These are phyloP conservation scores for Botryobasidium botryosum DNA, from an alignment of 768 basidiomycete species.

Conservation along the genomic window DNA sequence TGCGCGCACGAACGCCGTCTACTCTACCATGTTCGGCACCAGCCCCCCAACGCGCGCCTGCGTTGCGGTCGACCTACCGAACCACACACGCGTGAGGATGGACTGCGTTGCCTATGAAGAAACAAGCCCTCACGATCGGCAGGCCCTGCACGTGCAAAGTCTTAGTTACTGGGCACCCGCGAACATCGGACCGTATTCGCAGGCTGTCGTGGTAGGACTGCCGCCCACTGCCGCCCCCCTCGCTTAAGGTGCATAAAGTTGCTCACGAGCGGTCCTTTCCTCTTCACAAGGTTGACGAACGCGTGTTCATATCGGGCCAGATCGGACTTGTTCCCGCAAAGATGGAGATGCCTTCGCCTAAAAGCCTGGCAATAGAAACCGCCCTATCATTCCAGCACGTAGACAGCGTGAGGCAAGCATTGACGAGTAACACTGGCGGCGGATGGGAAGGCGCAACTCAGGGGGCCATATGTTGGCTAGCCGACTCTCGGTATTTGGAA, in stretches of 20 bases:
- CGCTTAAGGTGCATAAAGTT: no score
- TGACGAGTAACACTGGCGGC: slow-evolving; percentile 36
- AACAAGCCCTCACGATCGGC: slow-evolving; percentile 27
- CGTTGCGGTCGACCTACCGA: slow-evolving; percentile 58
- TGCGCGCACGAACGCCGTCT: slow-evolving; percentile 54
- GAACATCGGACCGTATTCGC: slow-evolving; percentile 97
- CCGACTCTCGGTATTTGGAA: slow-evolving; percentile 23
- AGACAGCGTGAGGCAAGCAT: slow-evolving; percentile 41
- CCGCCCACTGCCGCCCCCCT: not conserved
- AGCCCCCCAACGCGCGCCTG: slow-evolving; percentile 95
- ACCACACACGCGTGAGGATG: slow-evolving; percentile 38
- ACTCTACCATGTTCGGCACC: slow-evolving; percentile 66
- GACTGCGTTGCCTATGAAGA: slow-evolving; percentile 65
- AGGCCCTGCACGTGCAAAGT: slow-evolving; percentile 83
- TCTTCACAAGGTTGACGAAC: slow-evolving; percentile 41
- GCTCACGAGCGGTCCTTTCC: no score
- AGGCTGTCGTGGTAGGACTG: slow-evolving; percentile 58
- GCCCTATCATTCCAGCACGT: slow-evolving; percentile 73
- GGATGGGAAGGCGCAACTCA: slow-evolving; percentile 49
- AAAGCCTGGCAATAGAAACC: slow-evolving; percentile 41
- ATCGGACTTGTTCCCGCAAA: slow-evolving; percentile 74
- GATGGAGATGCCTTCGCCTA: slow-evolving; percentile 46
- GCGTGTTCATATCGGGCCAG: slow-evolving; percentile 85
- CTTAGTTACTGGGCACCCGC: slow-evolving; percentile 98
- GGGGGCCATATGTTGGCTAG: slow-evolving; percentile 58